These are phyloP conservation scores for Calocera cornea DNA, from an alignment of 768 basidiomycete genomes.

Conservation along the genomic window DNA sequence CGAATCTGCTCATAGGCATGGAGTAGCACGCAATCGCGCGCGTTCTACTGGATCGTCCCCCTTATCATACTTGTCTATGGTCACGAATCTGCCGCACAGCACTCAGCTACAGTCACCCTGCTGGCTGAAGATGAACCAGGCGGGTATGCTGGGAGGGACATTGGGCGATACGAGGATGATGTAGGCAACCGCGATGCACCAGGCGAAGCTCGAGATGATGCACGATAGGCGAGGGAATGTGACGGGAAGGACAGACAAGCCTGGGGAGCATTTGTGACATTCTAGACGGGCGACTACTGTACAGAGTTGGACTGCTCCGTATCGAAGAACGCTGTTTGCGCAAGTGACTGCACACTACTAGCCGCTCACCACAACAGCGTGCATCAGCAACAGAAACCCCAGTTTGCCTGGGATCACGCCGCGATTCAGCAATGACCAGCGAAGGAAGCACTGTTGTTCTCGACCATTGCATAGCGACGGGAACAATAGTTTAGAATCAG, in stretches of 20 bases:
- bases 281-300: no score
- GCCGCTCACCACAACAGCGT: no score
- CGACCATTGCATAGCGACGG: no score
- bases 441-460: no score
- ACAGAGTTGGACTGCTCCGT: no score
- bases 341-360: not conserved
- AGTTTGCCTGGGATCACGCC: no score
- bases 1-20: constrained; percentile 10
- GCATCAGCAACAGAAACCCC: no score
- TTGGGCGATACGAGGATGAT: not conserved
- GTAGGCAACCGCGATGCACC: not conserved
- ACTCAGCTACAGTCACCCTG: not conserved
- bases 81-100: not conserved
- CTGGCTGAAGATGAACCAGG: not conserved
- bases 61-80: not conserved
- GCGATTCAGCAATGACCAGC: no score
- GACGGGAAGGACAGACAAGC: not conserved
- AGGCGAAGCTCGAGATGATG: not conserved
- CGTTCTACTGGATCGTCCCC: constrained; percentile 7
- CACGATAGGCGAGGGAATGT: not conserved
- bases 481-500: no score
- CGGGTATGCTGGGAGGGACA: not conserved
- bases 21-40: constrained; percentile 9
- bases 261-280: no score
- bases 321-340: not conserved